Base-by-base conservation (phyloP, 352 stramenopile species). In the Globisporangium parvum region DNA sequence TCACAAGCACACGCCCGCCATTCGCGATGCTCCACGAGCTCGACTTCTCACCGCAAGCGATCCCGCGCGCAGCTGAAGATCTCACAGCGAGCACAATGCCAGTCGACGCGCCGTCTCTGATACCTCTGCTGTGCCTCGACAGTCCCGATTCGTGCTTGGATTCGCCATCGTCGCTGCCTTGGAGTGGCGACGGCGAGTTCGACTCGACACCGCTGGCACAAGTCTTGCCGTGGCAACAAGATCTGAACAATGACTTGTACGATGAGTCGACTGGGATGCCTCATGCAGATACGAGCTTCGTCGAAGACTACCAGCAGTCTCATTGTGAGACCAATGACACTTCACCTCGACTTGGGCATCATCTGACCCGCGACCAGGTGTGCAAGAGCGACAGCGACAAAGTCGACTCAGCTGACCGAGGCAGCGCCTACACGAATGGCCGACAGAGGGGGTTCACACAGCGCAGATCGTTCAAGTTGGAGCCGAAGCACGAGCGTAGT, bases 31-130 rank as follows among this genome's bases (percentile, higher is more conserved):
- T 72, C 2, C 66, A 63, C 24, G 70, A 76, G n/a, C 50, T 77
- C 20, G 68, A 80, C 26, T 75, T 77, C 48, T 59, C 71, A 6
- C 51, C 73, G 2, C 60, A 50, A 52, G 57, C 60, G 50, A 56
- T 17, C 48, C 44, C 45, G 20, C 35, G 33, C 9, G 26, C 6
- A 20, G n/a, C 23, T 18, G 44, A 63, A 14, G 50, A 53, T 18
- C n/a, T 57, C 26, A 10, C 33, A 37, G 18, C 18, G 15, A 33
- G 41, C 28, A 11, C 31, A 11, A 3, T 26, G 24, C 17, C 28
- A 3, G 2, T 2, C 23, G 44, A 52, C 37, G 11, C 20, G 24
- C 26, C 28, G 2, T 47, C 6, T 26, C 23, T 28, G 9, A 35
- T 57, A 2, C 28, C n/a, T 20, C 41, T 49, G 18, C 49, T 57